A percentile compares a stretch with the other conserved stretches of the same genome.
Evolutionary conservation across 768 basidiomycete species (phyloP).

Genomic region (Pleurotus giganteus): DNA sequence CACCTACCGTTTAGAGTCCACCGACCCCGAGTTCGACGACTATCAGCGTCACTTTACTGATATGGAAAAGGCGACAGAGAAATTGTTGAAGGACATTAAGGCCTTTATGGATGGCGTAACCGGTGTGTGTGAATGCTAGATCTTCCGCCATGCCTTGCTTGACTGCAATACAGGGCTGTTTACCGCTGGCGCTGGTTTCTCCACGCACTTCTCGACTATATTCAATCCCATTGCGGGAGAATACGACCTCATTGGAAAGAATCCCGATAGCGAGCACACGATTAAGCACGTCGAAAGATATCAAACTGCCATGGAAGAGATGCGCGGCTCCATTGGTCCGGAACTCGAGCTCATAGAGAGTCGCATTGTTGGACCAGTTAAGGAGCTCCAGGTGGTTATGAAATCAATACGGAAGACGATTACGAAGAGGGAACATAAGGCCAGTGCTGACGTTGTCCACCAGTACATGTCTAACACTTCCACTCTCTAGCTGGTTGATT

Average conservation of each 20-base stretch:
- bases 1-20: constrained; percentile 49
- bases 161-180: constrained; percentile 50
- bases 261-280: constrained; percentile 77
- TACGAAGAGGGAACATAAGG: constrained; percentile 97
- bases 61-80: constrained; percentile 82
- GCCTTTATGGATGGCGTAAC: constrained; percentile 82
- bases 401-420: constrained; percentile 93
- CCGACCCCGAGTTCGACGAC: constrained; percentile 89
- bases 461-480: neutral
- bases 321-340: constrained; percentile 74
- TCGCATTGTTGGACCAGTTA: constrained; percentile 80
- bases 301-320: constrained; percentile 75
- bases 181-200: constrained; percentile 60
- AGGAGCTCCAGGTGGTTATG: constrained; percentile 83
- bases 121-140: constrained; percentile 39
- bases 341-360: constrained; percentile 94
- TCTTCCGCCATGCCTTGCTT: neutral
- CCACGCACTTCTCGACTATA: constrained; percentile 58
- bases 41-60: constrained; percentile 72
- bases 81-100: constrained; percentile 89
- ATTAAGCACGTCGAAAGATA: constrained; percentile 76
- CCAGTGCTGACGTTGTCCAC: constrained; percentile 24
- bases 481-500: constrained; percentile 46
- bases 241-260: constrained; percentile 73
- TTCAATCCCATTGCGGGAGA: constrained; percentile 72